Evolutionary conservation across 202 grass and related monocot genomes (phyloP).

Genomic region (Cymbopogon flexuosus): DNA sequence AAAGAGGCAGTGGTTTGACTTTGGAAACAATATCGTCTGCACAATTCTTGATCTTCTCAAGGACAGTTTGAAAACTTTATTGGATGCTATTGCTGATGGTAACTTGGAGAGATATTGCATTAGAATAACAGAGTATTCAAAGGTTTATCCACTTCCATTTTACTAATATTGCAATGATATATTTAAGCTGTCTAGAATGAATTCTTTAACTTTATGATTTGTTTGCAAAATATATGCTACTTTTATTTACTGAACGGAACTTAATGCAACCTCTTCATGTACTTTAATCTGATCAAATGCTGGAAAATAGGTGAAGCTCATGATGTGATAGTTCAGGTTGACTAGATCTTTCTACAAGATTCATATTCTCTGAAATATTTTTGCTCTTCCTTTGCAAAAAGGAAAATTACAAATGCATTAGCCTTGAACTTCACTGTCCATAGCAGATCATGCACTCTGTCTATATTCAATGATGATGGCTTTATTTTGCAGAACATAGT

Average conservation of each 20-base stretch:
- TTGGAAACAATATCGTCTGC: constrained; percentile 37
- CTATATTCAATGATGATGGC: not conserved
- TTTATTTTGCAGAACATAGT: constrained; percentile 62
- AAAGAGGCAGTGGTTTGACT: constrained; percentile 43
- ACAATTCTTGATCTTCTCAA: constrained; percentile 51
- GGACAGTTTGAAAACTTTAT: constrained; percentile 35
- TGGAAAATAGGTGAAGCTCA: not conserved
- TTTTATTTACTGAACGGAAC: not conserved
- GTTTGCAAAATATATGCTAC: not conserved
- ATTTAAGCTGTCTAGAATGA: constrained; percentile 1
- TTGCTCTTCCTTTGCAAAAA: constrained; percentile 8
- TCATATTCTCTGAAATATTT: not conserved
- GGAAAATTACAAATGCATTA: not conserved
- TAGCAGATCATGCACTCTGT: constrained; percentile 5
- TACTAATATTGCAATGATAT: constrained; percentile 17
- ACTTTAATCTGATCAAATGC: constrained; percentile 5
- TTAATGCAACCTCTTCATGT: not conserved
- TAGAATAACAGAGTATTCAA: constrained; percentile 61
- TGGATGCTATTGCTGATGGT: constrained; percentile 37
- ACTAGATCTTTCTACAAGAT: constrained; percentile 4
- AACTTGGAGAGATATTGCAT: constrained; percentile 50
- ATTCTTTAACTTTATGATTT: not conserved
- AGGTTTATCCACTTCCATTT: constrained; percentile 35
- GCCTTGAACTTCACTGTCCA: not conserved
- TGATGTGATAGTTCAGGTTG: constrained; percentile 34